Base-by-base conservation (phyloP, 352 stramenopile species). In the Globisporangium canariense region DNA sequence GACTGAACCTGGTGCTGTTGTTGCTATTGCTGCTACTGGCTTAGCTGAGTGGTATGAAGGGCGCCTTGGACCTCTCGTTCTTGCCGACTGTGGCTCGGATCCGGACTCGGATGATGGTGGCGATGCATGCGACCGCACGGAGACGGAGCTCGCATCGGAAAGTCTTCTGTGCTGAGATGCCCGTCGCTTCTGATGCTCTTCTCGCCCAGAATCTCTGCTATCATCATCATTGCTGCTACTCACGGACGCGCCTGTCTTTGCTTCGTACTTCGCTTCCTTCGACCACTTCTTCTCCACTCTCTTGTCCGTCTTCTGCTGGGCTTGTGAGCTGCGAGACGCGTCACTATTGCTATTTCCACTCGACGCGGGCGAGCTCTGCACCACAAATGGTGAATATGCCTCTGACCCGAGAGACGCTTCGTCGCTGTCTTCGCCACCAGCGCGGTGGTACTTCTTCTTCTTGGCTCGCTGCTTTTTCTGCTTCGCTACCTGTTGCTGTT, bases 381-480 rank as follows among this genome's bases (percentile, higher is more conserved):
- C 14, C 2, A 25, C 18, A 22, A 81, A 75, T 0, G 70, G 58
- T 4, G 77, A 81, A 57, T 80, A 81, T 41, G 64, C 72, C 10
- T 76, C 70, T 0, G 73, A 81, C 1, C 70, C 72, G 0, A 86
- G 54, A n/a, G 60, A 73, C 28, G 74, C 73, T 2, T 49, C 57
- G 20, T 71, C 54, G 28, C 58, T 45, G 16, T 59, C 4, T 0
- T n/a, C 50, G 16, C 43, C 57, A 13, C 5, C 1, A 40, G 16
- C 32, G 32, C 22, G 47, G 28, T 64, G 28, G 14, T 36, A 32
- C 28, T 22, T 66, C 45, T 28, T 64, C 49, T 50, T 2, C 56
- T 43, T 30, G 22, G 25, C 18, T 50, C 56, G 30, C 22, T 47
- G 22, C n/a, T 28, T 40, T 28, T n/a, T 36, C 30, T 16, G 30